Conservation (phyloP, 768 basidiomycete species). For the Cantharellus anzutake region DNA sequence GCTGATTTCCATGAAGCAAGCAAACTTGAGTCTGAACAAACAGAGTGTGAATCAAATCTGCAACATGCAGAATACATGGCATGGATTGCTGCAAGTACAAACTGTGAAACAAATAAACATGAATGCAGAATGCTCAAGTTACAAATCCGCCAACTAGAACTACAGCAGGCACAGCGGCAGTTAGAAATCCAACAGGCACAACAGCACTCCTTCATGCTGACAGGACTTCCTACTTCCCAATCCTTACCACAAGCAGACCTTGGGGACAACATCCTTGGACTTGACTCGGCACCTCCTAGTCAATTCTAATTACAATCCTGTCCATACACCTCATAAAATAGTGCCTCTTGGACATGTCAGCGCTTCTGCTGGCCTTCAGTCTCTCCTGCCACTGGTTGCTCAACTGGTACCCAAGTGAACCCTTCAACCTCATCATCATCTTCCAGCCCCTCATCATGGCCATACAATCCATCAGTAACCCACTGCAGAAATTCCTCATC, state of each 20-base stretch:
- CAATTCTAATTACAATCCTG: not conserved
- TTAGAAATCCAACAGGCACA: too few species aligned
- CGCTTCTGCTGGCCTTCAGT: not conserved
- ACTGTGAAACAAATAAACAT: not conserved
- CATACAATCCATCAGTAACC: not conserved
- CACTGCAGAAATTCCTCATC: not conserved
- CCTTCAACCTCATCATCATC: not conserved
- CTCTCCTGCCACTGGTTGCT: not conserved
- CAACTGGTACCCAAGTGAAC: not conserved
- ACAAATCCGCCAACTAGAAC: too few species aligned
- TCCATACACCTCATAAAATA: not conserved
- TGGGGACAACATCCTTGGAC: not conserved
- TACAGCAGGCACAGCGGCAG: too few species aligned
- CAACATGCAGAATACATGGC: not conserved
- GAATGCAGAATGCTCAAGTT: too few species aligned
- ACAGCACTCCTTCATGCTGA: too few species aligned
- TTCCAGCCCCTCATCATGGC: not conserved
- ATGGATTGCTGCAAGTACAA: not conserved
- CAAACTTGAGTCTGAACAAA: not conserved
- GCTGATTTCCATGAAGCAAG: not conserved
- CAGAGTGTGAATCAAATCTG: not conserved
- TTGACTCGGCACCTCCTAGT: not conserved
- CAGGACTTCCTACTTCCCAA: too few species aligned
- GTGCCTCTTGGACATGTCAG: not conserved
- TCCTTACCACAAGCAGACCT: too few species aligned